Base-by-base conservation (phyloP, 106 monocot genomes). In the Dendrobium officinale region DNA sequence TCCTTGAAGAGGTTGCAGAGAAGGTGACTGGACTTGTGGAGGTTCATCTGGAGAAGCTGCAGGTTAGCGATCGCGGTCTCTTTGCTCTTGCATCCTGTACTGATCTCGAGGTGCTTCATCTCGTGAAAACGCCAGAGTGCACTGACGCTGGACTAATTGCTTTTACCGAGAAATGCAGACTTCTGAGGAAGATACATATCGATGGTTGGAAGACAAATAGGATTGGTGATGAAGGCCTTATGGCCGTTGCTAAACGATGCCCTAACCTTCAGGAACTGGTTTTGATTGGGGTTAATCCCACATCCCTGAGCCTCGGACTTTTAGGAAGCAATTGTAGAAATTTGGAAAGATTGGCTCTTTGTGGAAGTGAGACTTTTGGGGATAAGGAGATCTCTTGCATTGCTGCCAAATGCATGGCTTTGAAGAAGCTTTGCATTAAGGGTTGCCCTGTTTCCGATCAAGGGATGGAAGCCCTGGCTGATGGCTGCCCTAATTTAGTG, bases 271-370 rank as follows among this genome's bases (percentile, higher is more conserved):
- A 91, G 66, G 92, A 95, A 61, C 82, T 95, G 64, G 92, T 95
- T 16, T 67, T 95, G 55, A 96, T 93, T 55, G 95, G 95, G 16
- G 93, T 96, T n/a, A 96, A 96, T 70, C 93, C 91, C 6, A 96
- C 95, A 0, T 75, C 84, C 0, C 24, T 47, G 26, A 96, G 93
- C 73, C 79, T 96, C 6, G 88, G 75, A 27, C 78, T 85, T 20
- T 86, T 96, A 22, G 91, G 91, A 0, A 79, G 83, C 29, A 88
- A 88, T 22, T 96, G 95, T 78, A 82, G 80, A 41, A 85, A 67
- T 17, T 82, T 96, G 1, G 91, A 93, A 48, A 67, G 92, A 16
- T 83, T 95, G 6, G 92, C 95, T 1, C 78, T 93, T 6, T 92
- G 92, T 66, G 86, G 86, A 0, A 89, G 88, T 20, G 95, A 93